phyloP scores from a whole-genome alignment of 2,329 filamentous ascomycete species.

The Fusarium papillatum region DNA sequence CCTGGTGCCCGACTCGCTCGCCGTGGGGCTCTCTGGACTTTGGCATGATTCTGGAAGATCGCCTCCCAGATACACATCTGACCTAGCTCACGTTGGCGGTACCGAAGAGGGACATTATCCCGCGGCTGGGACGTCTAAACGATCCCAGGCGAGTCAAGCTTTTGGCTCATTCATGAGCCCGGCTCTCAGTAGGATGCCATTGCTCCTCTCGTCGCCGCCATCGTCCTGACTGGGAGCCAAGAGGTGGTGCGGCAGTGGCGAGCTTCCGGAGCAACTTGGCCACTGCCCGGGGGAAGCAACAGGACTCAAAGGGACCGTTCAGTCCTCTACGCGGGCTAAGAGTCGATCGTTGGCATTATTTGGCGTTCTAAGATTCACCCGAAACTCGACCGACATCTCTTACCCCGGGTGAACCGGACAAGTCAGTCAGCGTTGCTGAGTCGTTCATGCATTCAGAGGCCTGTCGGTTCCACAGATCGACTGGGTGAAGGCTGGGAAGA shows the following conservation, averaged over 20 bases:
- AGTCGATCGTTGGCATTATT: slow-evolving; percentile 11
- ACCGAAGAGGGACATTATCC: slow-evolving; percentile 27
- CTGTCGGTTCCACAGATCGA: slow-evolving; percentile 33
- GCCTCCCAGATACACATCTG: slow-evolving; percentile 37
- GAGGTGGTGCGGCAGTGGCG: slow-evolving; percentile 18
- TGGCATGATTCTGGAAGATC: slow-evolving; percentile 51
- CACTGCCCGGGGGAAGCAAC: background rate
- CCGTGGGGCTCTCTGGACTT: slow-evolving; percentile 36
- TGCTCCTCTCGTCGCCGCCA: background rate
- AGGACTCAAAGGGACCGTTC: background rate
- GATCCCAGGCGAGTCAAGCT: slow-evolving; percentile 18
- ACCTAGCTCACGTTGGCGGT: slow-evolving; percentile 29
- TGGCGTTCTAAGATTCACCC: slow-evolving; percentile 1
- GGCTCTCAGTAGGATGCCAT: slow-evolving; percentile 6
- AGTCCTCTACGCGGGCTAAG: background rate
- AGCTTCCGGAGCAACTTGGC: background rate
- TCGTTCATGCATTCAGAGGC: slow-evolving; percentile 43
- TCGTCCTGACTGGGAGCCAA: background rate
- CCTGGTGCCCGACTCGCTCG: slow-evolving; percentile 21
- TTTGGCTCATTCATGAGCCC: slow-evolving; percentile 16
- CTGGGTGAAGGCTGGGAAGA: slow-evolving; percentile 23
- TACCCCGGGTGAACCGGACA: slow-evolving; percentile 29
- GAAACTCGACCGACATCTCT: slow-evolving; percentile 23
- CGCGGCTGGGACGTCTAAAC: slow-evolving; percentile 24
- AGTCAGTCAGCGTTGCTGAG: slow-evolving; percentile 5